Evolutionary conservation across 2,329 filamentous ascomycete genomes (phyloP), one percentile per base, ranked within the genome.

Genomic region (Penicillium nordicum): DNA sequence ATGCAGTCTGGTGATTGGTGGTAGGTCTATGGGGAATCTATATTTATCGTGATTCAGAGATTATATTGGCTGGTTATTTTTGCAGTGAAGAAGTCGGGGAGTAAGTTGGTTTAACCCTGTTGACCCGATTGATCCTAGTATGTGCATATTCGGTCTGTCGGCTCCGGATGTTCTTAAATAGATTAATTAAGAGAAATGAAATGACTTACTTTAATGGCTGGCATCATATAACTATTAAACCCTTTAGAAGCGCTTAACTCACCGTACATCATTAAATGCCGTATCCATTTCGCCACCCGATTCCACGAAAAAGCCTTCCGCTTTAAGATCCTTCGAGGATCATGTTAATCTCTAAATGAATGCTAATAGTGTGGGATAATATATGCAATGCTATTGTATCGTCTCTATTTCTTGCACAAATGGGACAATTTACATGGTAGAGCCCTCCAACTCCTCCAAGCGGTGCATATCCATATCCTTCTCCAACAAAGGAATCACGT

Each of bases 381-480:
- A 34, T 50, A 25, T 18, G 34, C 34, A 40, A 29, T 40, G 32
- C 10, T 40, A 23, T 40, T 40, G 5, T 1, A 53, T 46, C 41
- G 21, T 47, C 21, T 25, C 1, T 27, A 12, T 36, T 34, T 23
- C 29, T 18, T 5, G n/a, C 14, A 23, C 29, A 45, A 44, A 14
- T 2, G 27, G 8, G 29, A 5, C 23, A 29, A 23, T 45, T 52
- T 56, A 56, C 53, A 56, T 56, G 6, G 48, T 46, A 56, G 53
- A 56, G 27, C 53, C 53, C 48, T 56, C 87, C 84, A 66, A 88
- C 74, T 91, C 88, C 70, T 89, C 84, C 61, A 84, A 81, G 44
- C 88, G 77, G 52, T 86, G 77, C 59, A 90, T 71, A 70, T 90
- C 88, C 86, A 90, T 90, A 9, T 82, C 79, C 69, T 80, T 81